These are phyloP conservation scores for Fusarium sp. DNA, from an alignment of 2,329 filamentous ascomycete genomes.

Conservation along the genomic window DNA sequence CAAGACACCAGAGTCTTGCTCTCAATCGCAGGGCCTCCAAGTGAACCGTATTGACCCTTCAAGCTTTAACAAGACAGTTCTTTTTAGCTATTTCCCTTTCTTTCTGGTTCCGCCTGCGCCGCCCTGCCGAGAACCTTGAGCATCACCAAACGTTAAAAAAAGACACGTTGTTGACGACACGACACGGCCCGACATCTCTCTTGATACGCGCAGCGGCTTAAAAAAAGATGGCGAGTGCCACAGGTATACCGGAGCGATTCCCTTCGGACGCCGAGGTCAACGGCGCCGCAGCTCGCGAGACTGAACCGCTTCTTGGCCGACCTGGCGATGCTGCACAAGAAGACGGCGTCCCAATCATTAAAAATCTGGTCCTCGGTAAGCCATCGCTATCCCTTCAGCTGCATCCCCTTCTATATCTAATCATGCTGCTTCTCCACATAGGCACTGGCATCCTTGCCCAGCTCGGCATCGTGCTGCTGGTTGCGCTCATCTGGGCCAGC, in stretches of 20 bases:
- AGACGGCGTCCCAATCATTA: constrained; percentile 67
- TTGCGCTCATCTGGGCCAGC: constrained; percentile 77
- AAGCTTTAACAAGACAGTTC: not conserved
- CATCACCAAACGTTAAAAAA: constrained; percentile 1
- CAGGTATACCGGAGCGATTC: constrained; percentile 66
- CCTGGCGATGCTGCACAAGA: constrained; percentile 77
- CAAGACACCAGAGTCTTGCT: not conserved
- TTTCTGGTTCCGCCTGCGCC: not conserved
- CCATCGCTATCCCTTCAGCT: not conserved
- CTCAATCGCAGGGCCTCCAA: not conserved
- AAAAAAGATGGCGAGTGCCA: constrained; percentile 69
- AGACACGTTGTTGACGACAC: not conserved
- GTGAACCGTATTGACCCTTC: not conserved
- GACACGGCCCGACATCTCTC: not conserved
- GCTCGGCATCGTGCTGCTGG: constrained; percentile 76
- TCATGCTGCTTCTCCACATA: constrained; percentile 47
- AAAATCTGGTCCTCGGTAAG: constrained; percentile 79
- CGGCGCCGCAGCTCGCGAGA: constrained; percentile 46
- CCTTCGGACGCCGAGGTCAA: constrained; percentile 38
- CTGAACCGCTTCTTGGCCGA: constrained; percentile 58
- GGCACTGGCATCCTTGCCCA: constrained; percentile 85
- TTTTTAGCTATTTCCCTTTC: not conserved
- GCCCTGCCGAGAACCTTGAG: not conserved
- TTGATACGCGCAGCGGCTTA: not conserved
- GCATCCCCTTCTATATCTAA: constrained; percentile 9